These are phyloP conservation scores for Sporisorium scitamineum DNA, from an alignment of 1,284 basidiomycete genomes.

Conservation along the genomic window DNA sequence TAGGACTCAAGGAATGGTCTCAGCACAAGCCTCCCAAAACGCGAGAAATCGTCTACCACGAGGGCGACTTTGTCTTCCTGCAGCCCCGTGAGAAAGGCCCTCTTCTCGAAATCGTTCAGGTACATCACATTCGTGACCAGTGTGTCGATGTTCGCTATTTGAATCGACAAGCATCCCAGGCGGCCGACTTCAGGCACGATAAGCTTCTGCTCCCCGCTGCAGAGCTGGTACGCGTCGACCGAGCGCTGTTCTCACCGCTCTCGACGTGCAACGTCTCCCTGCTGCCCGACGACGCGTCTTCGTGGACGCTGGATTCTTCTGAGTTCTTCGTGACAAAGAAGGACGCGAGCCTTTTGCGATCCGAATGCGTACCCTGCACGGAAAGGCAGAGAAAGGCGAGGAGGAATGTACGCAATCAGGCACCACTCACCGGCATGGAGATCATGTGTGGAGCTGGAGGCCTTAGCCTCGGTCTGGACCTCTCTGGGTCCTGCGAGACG, in stretches of 20 bases:
- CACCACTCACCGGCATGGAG: constrained; percentile 20
- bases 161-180: constrained; percentile 4
- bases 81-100: neutral
- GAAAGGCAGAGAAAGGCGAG: neutral
- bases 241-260: constrained; percentile 1
- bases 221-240: neutral
- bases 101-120: constrained; percentile 22
- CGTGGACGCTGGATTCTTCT: neutral
- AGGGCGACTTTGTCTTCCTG: constrained; percentile 38
- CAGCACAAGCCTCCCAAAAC: no score
- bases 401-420: neutral
- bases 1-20: constrained; percentile 16
- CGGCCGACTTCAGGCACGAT: constrained; percentile 26
- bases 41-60: constrained; percentile 15
- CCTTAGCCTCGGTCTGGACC: constrained; percentile 34
- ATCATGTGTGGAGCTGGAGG: constrained; percentile 47
- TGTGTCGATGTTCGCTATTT: constrained; percentile 7
- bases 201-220: constrained; percentile 12
- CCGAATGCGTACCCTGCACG: constrained; percentile 9
- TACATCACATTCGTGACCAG: constrained; percentile 13
- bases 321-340: constrained; percentile 18
- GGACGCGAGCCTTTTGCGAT: neutral
- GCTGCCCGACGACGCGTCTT: neutral
- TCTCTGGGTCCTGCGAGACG: constrained; percentile 40
- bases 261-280: constrained; percentile 20